Evolutionary conservation across 345 rosid genomes (phyloP).

Genomic region (Populus ilicifolia): DNA sequence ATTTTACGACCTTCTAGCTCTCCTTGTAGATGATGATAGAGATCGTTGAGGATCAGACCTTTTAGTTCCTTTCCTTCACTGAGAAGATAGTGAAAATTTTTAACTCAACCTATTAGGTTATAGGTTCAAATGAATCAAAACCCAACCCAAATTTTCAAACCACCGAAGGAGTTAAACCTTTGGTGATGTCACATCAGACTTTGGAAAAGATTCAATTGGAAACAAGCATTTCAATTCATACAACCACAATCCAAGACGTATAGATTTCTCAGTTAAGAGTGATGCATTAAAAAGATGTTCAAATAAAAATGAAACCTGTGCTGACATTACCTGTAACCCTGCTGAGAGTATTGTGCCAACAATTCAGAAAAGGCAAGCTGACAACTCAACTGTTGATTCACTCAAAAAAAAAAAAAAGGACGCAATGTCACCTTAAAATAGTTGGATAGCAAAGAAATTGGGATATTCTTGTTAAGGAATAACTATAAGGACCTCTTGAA

Average conservation of each 20-base stretch:
- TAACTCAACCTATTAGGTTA: neutral
- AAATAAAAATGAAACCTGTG: neutral
- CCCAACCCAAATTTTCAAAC: neutral
- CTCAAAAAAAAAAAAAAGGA: constrained; percentile 10
- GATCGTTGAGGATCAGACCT: constrained; percentile 59
- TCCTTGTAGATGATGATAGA: constrained; percentile 82
- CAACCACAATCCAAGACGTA: neutral
- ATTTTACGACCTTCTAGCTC: constrained; percentile 83
- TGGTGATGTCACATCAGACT: neutral
- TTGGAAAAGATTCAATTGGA: neutral
- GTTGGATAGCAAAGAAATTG: neutral
- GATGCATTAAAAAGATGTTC: constrained; percentile 2
- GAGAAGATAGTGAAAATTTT: constrained; percentile 27
- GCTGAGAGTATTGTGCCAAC: constrained; percentile 56
- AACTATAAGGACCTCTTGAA: neutral
- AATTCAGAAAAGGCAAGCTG: constrained; percentile 80
- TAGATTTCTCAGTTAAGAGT: neutral
- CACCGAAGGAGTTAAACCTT: neutral
- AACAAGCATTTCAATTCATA: neutral
- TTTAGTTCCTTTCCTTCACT: constrained; percentile 71
- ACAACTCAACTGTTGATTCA: constrained; percentile 53
- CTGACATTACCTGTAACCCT: constrained; percentile 64
- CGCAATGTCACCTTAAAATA: neutral
- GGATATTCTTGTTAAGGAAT: neutral
- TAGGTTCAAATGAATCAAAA: neutral